These are phyloP conservation scores for Boletellus ananas DNA, from an alignment of 768 basidiomycete genomes.

Conservation along the genomic window DNA sequence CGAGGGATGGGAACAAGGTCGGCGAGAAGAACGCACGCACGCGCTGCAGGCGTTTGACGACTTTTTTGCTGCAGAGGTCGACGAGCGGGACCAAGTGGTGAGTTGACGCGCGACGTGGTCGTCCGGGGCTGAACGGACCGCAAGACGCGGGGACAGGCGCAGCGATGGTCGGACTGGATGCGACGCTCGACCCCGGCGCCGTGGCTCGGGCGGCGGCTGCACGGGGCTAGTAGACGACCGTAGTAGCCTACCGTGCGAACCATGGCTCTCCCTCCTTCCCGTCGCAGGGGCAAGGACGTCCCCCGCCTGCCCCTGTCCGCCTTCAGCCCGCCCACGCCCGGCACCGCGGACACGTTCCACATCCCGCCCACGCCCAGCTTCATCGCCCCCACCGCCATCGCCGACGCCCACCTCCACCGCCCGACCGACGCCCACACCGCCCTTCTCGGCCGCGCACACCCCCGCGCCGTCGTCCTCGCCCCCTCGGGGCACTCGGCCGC, in stretches of 20 bases:
- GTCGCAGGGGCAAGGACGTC: constrained; percentile 63
- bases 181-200: constrained; percentile 13
- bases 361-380: constrained; percentile 65
- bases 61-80: constrained; percentile 46
- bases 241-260: constrained; percentile 5
- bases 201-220: constrained; percentile 19
- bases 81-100: constrained; percentile 22
- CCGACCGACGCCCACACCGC: constrained; percentile 33
- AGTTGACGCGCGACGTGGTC: constrained; percentile 8
- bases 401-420: constrained; percentile 65
- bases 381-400: constrained; percentile 56
- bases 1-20: constrained; percentile 37
- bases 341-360: constrained; percentile 63
- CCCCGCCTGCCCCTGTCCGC: constrained; percentile 74
- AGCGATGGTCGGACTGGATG: constrained; percentile 31
- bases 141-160: constrained; percentile 23
- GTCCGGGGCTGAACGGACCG: constrained; percentile 7
- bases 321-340: constrained; percentile 68
- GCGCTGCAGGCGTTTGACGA: constrained; percentile 58
- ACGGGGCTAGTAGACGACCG: constrained; percentile 1
- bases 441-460: constrained; percentile 43
- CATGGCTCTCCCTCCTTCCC: constrained; percentile 16
- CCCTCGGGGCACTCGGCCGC: constrained; percentile 34
- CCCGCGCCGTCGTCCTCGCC: constrained; percentile 59
- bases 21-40: constrained; percentile 48